Base-by-base conservation (phyloP, 2,329 filamentous ascomycete species). In the Elsinoe necatrix region DNA sequence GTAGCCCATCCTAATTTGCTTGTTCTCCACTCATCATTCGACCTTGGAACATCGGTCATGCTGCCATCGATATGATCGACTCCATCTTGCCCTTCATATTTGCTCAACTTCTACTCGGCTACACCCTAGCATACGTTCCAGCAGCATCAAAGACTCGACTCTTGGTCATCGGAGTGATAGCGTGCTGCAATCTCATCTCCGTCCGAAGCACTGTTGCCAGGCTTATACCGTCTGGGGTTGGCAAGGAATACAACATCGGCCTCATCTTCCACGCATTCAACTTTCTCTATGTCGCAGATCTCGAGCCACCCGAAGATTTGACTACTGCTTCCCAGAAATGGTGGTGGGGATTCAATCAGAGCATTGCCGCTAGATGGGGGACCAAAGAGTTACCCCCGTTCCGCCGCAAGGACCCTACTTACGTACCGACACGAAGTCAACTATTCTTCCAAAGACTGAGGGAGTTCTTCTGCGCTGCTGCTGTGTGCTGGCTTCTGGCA, bases 231-330 rank as follows among this genome's bases (percentile, higher is more conserved):
- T 29, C 23, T n/a, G 41, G 41, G 3, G 54, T 56, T 27, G 54
- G 54, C 14, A n/a, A 21, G 16, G 41, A 47, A 23, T 56, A 56
- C 41, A 25, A 47, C 25, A 48, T 48, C 16, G 54, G 23, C 8
- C 42, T 45, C 23, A 47, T 56, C 1, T 27, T 56, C 6, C 42
- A 56, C 25, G 27, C 54, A 5, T 34, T 29, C 41, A 31, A 27
- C 18, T 37, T 47, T n/a, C 35, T 55, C 5, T 34, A 39, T 39
- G 18, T 55, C 18, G 51, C 14, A 2, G 23, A 55, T n/a, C 41
- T 56, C 14, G 21, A 45, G n/a, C 25, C 29, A 12, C 25, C 23
- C 12, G 7, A 35, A 16, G 23, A 41, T 6, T 20, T 18, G 39
- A 35, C 54, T 4, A 48, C 23, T 8, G 21, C 18, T 23, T 11